Evolutionary conservation across 805 yeast species (phyloP), one percentile per base, ranked within the genome.

Genomic region (Spathaspora sp.): DNA sequence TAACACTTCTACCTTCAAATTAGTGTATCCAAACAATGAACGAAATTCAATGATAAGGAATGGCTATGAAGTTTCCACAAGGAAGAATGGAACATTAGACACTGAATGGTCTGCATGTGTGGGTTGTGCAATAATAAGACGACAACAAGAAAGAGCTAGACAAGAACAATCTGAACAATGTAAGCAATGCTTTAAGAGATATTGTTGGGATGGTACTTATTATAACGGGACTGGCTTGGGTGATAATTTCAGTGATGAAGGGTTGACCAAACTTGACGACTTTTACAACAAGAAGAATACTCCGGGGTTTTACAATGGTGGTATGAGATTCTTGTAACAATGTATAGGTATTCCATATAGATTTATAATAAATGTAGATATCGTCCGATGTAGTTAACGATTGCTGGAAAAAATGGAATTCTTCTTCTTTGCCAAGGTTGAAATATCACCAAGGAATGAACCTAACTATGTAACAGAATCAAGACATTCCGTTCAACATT

Each of bases 111-210:
- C 80, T 42, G 78, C 83, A 6, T 89, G 96, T 73, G 77, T 89
- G 47, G 88, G 87, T 2, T 89, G 96, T 75, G 96, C 96, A 9
- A 79, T 89, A 45, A 76, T 89, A 52, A 85, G 89, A 70, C 82
- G 96, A 65, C 81, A 86, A 42, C 84, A 85, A 62, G 94, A 89
- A 69, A 77, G 91, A 63, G 67, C 76, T 39, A 82, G 83, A 28
- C 67, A 75, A 38, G 74, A 79, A 16, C 86, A 86, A 53, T 69
- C 82, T n/a, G 83, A 76, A 1, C 89, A 87, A 62, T 90, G 97
- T 72, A 69, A 80, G 58, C 54, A 70, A 49, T 90, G 97, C 65
- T 88, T 90, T 65, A 68, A 73, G 35, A 73, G 72, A 6, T 89
- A 89, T 67, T 90, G 97, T 68, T 90, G 92, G 92, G 75, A 79